Evolutionary conservation across 2,329 filamentous ascomycete species (phyloP), one percentile per base, ranked within the genome.

Genomic region (Fusarium oxysporum): DNA sequence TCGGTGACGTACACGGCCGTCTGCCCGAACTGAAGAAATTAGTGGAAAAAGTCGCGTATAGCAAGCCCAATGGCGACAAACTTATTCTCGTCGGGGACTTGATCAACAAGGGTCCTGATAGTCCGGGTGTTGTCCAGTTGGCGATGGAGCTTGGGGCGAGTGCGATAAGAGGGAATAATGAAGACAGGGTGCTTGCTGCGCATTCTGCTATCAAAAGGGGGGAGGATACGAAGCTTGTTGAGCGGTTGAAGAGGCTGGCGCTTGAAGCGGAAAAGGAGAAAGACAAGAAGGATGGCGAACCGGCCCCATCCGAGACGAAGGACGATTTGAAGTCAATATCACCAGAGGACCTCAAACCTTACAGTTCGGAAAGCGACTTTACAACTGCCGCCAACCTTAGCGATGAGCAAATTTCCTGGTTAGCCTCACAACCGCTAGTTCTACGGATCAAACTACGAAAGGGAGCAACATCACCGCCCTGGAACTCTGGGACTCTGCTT

Each of bases 1-100:
- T 98, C 33, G 95, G 95, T 51, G 95, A 98, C 82, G 93, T 97
- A 3, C 95, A 98, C 82, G 95, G 95, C 17, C 95, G 95, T 82
- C 89, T 88, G 68, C 79, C 87, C 13, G 89, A 94, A 68, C 84
- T 93, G 79, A 82, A 85, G 78, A 79, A 85, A 19, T 85, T 97
- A 9, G 85, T 97, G 13, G 79, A 86, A 8, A 91, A 93, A 77
- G 83, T 92, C 17, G 80, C 85, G n/a, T 95, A 94, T 80, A 81
- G 90, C 56, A 73, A 23, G 10, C 12, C 30, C 1, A 51, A 67
- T 14, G 72, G 72, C 6, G 95, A 96, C 78, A 92, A 94, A 76
- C 83, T 96, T 14, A 85, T 96, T 6, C 85, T 95, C 43, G 87
- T 90, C 1, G 94, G 94, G 41, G 93, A 96, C 78, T 85, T 95